Base-by-base conservation (phyloP, 1,284 basidiomycete genomes). In the Ganoderma multipileum region DNA sequence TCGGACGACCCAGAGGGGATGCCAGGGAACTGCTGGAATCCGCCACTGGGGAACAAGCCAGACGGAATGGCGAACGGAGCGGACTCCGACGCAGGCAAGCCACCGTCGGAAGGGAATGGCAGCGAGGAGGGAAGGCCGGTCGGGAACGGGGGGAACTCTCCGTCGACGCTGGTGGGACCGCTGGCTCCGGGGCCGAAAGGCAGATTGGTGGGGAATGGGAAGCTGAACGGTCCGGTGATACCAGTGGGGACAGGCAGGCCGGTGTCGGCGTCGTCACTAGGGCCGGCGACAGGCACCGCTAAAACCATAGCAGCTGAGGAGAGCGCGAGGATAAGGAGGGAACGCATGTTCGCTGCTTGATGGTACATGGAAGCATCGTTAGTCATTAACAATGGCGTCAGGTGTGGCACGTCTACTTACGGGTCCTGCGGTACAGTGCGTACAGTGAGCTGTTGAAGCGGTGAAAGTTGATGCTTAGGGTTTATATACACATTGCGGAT, bases 281-380 rank as follows among this genome's bases (percentile, higher is more conserved):
- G 61, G 5, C 36, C 30, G 30, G 44, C 61, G 61, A 63, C 44
- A 4, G 61, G 61, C 5, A 63, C 5, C 26, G 44, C 61, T 16
- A 33, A 63, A 26, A 54, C 44, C 41, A 39, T 8, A 26, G 61
- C 47, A 47, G 52, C 20, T n/a, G 61, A 14, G 0, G 44, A 63
- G 36, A 63, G 36, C 23, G 47, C 61, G 36, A 38, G 20, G n/a
- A 54, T 18, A 28, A 63, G 9, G n/a, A 26, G 11, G 20, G 23
- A 63, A 63, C 36, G 61, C 61, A 63, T 63, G 36, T n/a, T 44
- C 33, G 33, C 61, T 54, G n/a, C 2, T 47, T 39, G 12, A n/a
- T 9, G 47, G 23, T 3, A 12, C 12, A 26, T 47, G 47, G 20
- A 23, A 26, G 36, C 7, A 9, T 18, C 11, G 61, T 33, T n/a